Evolutionary conservation across 768 basidiomycete genomes (phyloP).

Genomic region (Suillus hirtellus): DNA sequence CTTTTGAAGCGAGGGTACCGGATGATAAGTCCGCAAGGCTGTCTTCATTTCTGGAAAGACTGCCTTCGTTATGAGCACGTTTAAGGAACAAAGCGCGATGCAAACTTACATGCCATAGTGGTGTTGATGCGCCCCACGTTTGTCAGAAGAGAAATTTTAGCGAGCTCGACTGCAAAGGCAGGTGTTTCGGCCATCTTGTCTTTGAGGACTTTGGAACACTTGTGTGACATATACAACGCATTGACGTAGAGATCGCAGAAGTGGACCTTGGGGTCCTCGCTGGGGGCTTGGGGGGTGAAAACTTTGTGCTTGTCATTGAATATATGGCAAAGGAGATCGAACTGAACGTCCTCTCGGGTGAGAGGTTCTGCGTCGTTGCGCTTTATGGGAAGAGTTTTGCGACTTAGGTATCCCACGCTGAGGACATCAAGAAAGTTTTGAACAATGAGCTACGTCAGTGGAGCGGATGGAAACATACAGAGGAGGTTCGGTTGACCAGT

Average conservation of each 20-base stretch:
- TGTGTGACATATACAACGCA: constrained; percentile 75
- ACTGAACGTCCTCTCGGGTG: constrained; percentile 83
- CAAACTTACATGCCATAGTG: constrained; percentile 77
- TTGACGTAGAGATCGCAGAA: constrained; percentile 86
- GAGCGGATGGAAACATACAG: constrained; percentile 43
- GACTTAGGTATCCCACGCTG: constrained; percentile 61
- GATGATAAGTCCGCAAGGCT: constrained; percentile 84
- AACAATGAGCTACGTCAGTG: constrained; percentile 8
- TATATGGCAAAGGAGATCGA: constrained; percentile 77
- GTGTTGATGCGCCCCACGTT: constrained; percentile 93
- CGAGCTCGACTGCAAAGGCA: constrained; percentile 75
- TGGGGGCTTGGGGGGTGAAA: constrained; percentile 68
- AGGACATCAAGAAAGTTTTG: constrained; percentile 9
- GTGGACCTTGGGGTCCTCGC: constrained; percentile 53
- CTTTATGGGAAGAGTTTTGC: constrained; percentile 72
- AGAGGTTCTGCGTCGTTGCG: constrained; percentile 82
- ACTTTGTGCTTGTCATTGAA: constrained; percentile 68
- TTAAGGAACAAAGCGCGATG: constrained; percentile 10
- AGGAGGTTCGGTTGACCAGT: constrained; percentile 52
- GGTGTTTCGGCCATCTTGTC: constrained; percentile 86
- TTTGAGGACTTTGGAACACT: constrained; percentile 85
- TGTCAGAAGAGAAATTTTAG: constrained; percentile 80
- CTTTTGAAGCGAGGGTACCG: constrained; percentile 84
- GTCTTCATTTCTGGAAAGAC: constrained; percentile 96
- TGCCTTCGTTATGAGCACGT: constrained; percentile 34